Evolutionary conservation across 2,329 filamentous ascomycete species (phyloP).

Genomic region (Fusarium sp.): DNA sequence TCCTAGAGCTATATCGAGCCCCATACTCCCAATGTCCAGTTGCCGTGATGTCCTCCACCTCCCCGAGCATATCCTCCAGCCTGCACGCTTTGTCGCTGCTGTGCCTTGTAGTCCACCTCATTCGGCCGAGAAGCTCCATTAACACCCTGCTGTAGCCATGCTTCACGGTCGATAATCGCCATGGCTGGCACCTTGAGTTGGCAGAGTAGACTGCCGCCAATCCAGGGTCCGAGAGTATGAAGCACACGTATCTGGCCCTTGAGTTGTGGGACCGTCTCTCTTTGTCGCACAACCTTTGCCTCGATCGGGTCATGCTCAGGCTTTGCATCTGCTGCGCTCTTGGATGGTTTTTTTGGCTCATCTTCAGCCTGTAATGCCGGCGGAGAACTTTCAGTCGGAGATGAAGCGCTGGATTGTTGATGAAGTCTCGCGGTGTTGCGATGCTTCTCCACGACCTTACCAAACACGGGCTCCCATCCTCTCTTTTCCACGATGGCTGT

Average conservation of each 20-base stretch:
- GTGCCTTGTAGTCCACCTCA: slow-evolving; percentile 70
- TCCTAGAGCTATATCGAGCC: slow-evolving; percentile 60
- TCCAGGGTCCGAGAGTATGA: slow-evolving; percentile 79
- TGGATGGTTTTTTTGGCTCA: slow-evolving; percentile 35
- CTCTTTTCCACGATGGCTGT: slow-evolving; percentile 72
- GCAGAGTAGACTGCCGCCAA: slow-evolving; percentile 77
- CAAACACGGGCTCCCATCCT: slow-evolving; percentile 83
- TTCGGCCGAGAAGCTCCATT: slow-evolving; percentile 69
- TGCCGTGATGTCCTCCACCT: slow-evolving; percentile 57
- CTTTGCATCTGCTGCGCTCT: slow-evolving; percentile 44
- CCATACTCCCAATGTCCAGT: slow-evolving; percentile 75
- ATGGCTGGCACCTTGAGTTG: slow-evolving; percentile 77
- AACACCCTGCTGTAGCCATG: slow-evolving; percentile 76
- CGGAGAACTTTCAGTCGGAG: slow-evolving; percentile 37
- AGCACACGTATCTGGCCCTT: slow-evolving; percentile 74
- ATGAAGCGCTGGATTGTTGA: slow-evolving; percentile 48
- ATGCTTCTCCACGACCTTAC: slow-evolving; percentile 72
- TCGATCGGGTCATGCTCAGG: slow-evolving; percentile 52
- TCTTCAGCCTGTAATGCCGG: slow-evolving; percentile 45
- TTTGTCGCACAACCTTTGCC: slow-evolving; percentile 53
- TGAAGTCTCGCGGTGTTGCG: slow-evolving; percentile 60
- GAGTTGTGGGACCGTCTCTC: slow-evolving; percentile 56
- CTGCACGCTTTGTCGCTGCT: slow-evolving; percentile 74
- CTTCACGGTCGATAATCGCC: slow-evolving; percentile 77
- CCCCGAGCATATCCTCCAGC: slow-evolving; percentile 61